Base-by-base conservation (phyloP, 805 yeast species). In the Zygoascus biomembranicola region DNA sequence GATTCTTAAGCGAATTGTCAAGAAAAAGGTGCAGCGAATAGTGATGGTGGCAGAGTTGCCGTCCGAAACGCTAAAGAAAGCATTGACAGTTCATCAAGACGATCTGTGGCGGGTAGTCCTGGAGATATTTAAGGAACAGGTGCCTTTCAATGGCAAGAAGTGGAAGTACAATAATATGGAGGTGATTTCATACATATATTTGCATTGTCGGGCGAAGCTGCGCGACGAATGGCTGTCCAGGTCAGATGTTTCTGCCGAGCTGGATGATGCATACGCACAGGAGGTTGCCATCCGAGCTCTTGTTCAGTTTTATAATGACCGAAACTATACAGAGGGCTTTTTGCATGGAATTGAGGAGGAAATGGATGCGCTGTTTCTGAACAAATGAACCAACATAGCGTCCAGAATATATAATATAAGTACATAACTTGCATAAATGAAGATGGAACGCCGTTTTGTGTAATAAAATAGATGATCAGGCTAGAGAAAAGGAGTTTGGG, bases 91-190 rank as follows among this genome's bases (percentile, higher is more conserved):
- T 45, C 84, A 81, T 64, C 88, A 87, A 62, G 64, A 72, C 23
- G 76, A 77, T 9, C 67, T 89, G 23, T 83, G 86, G 69, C 73
- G 73, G 49, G 90, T 95, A 1, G 81, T 87, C 2, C 71, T 90
- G 61, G 83, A 82, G 62, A 77, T 87, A 0, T 73, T 90, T 55
- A 90, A 87, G 66, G 82, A 86, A 57, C 76, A 90, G 50, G 82
- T 90, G 1, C 96, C 97, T 0, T 88, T 85, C 69, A 90, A 88
- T 62, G 97, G 97, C 18, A 82, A 94, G 55, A 90, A 90, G 67
- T 92, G 99, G 99, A 83, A 90, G 61, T 79, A 90, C 13, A 80
- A 82, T 57, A 94, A 92, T 65, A 92, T 94, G 97, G 97, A 90
- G 59, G 73, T 94, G 47, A 87, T 92, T 4, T 88, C 97, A 0